These are phyloP conservation scores for Plasmodium gaboni DNA, from an alignment of 169 alveolate genomes.

Conservation along the genomic window DNA sequence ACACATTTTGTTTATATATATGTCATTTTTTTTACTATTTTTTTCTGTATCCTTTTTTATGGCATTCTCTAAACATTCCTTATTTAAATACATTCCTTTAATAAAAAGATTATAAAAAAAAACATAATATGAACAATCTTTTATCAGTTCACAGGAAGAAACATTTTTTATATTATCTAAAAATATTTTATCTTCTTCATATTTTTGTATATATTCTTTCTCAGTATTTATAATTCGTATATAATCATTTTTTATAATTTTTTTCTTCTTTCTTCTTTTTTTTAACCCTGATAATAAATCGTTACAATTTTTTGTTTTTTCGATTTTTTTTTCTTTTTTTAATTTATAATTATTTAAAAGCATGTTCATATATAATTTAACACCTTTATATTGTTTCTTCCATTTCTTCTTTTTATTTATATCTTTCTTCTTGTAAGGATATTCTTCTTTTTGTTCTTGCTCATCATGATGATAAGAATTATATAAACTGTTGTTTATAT, in stretches of 20 bases:
- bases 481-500: no score
- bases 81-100: slow-evolving; percentile 16
- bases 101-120: slow-evolving; percentile 32
- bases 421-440: no score
- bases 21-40: no score
- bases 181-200: slow-evolving; percentile 23
- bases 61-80: not conserved
- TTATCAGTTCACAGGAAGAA: slow-evolving; percentile 9
- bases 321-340: no score
- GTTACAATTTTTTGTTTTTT: no score
- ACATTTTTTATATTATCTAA: slow-evolving; percentile 10
- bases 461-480: no score
- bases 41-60: not conserved
- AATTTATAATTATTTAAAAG: no score
- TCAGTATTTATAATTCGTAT: slow-evolving; percentile 23
- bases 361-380: no score
- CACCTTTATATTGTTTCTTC: no score
- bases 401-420: no score
- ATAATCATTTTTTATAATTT: slow-evolving; percentile 17
- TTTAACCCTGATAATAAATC: not conserved
- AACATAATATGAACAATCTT: slow-evolving; percentile 27
- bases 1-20: no score
- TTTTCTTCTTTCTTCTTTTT: slow-evolving; percentile 4
- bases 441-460: no score
- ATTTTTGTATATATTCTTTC: slow-evolving; percentile 36